Evolutionary conservation across 768 basidiomycete genomes (phyloP), one percentile per base, ranked within the genome.

Genomic region (Pholiota microspora): DNA sequence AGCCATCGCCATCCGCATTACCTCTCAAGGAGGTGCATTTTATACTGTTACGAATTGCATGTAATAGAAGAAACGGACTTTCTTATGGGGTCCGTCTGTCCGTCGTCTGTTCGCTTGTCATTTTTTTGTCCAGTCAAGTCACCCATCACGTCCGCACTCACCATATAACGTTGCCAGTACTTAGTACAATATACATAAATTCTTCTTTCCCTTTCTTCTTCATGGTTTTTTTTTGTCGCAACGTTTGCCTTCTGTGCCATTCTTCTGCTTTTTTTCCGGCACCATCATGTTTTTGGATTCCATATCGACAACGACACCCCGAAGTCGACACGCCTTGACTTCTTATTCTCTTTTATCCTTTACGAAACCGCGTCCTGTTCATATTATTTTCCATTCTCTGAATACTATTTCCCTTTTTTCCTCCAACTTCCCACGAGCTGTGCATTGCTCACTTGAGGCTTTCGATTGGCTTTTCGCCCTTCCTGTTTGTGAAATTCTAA

Each of bases 11-110:
- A 68, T 59, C 63, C 62, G 23, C 59, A 73, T 68, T 68, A 79
- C 81, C 80, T 85, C 84, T 86, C 78, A 86, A 86, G 84, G 84
- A 85, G 84, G 83, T 81, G 82, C 76, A 72, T 73, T 74, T 73
- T 69, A 71, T 73, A 73, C 63, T 64, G 68, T 74, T 71, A 81
- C 70, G 69, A 75, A 69, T 79, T 75, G 77, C 74, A 82, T 79
- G 80, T 79, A 79, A 73, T 82, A 82, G 81, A 83, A 60, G 67
- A 61, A 64, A 34, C 28, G 51, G 40, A 40, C 51, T 21, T 28
- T 42, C 40, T 42, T 42, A 42, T 51, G 51, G 51, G 51, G 40
- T 51, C 18, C 40, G 40, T 16, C 40, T 21, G 40, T 42, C 29
- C 29, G 29, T 31, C 29, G 29, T 31, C 29, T n/a, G n/a, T n/a